Evolutionary conservation across 257 asterid species (phyloP).

Genomic region (Gentiana straminea): DNA sequence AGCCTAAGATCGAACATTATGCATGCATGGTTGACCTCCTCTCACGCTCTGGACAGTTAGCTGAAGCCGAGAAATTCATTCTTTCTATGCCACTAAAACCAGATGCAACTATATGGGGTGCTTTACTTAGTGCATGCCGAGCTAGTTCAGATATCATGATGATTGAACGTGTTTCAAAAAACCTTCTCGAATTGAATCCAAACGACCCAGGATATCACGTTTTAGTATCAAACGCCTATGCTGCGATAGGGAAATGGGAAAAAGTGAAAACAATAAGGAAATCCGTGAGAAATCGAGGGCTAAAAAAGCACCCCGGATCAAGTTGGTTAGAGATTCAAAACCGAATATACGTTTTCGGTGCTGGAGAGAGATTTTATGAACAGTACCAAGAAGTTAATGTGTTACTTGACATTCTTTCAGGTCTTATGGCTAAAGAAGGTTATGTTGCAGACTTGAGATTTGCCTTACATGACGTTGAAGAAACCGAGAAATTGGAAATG

Average conservation of each 20-base stretch:
- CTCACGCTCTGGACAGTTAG: constrained; percentile 57
- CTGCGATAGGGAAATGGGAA: constrained; percentile 59
- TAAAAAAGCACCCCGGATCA: constrained; percentile 57
- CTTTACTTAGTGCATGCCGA: constrained; percentile 67
- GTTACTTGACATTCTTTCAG: constrained; percentile 24
- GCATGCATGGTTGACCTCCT: constrained; percentile 79
- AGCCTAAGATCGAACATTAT: constrained; percentile 73
- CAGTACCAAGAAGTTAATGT: constrained; percentile 27
- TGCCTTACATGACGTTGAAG: constrained; percentile 43
- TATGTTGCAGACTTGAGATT: constrained; percentile 34
- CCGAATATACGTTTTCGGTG: constrained; percentile 31
- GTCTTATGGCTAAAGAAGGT: constrained; percentile 49
- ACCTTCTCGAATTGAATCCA: constrained; percentile 29
- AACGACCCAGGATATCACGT: constrained; percentile 64
- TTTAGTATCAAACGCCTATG: constrained; percentile 68
- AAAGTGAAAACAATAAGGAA: constrained; percentile 42
- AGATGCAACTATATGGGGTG: constrained; percentile 81
- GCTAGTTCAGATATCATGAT: constrained; percentile 40
- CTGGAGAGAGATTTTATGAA: constrained; percentile 33
- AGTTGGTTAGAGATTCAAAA: constrained; percentile 62
- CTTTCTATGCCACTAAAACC: constrained; percentile 63
- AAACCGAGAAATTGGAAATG: constrained; percentile 40
- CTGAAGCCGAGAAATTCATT: constrained; percentile 70
- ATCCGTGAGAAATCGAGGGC: constrained; percentile 39
- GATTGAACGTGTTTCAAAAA: constrained; percentile 44